Evolutionary conservation across 495 filamentous ascomycete genomes (phyloP).

Genomic region (Hypoxylon rickii): DNA sequence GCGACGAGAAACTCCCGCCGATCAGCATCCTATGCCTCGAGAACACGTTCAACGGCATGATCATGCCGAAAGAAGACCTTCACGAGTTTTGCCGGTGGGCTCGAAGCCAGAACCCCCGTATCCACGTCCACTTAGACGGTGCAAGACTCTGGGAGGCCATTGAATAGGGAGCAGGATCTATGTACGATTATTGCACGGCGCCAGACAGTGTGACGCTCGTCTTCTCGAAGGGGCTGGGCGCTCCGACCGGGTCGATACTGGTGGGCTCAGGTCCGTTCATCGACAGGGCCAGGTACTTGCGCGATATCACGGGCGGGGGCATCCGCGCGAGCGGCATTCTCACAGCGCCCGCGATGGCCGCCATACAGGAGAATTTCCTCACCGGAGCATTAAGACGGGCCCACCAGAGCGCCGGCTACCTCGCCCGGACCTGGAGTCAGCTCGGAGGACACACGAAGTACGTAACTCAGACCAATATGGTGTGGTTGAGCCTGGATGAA

Average conservation of each 20-base stretch:
- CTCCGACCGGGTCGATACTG: constrained; percentile 82
- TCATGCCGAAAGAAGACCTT: background rate
- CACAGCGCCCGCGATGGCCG: constrained; percentile 65
- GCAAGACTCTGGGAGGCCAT: constrained; percentile 83
- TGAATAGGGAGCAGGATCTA: constrained; percentile 59
- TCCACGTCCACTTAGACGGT: constrained; percentile 44
- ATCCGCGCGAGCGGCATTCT: constrained; percentile 74
- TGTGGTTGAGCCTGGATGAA: constrained; percentile 79
- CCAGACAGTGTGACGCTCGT: constrained; percentile 85
- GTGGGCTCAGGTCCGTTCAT: constrained; percentile 69
- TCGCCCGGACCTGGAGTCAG: constrained; percentile 66
- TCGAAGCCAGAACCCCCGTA: background rate
- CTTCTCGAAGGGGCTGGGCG: constrained; percentile 88
- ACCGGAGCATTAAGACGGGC: constrained; percentile 61
- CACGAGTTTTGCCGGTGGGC: background rate
- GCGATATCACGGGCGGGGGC: constrained; percentile 86
- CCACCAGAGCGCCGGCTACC: constrained; percentile 65
- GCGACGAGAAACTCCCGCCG: background rate
- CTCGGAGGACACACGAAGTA: constrained; percentile 63
- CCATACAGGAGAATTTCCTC: constrained; percentile 73
- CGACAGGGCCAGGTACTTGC: constrained; percentile 74
- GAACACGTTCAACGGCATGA: background rate
- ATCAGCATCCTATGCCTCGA: background rate
- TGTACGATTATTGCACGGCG: constrained; percentile 69
- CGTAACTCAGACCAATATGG: constrained; percentile 88